A percentile compares a stretch with the other conserved stretches of the same genome.
Conservation (phyloP, 2,329 filamentous ascomycete genomes). For the Fusarium sp. region DNA sequence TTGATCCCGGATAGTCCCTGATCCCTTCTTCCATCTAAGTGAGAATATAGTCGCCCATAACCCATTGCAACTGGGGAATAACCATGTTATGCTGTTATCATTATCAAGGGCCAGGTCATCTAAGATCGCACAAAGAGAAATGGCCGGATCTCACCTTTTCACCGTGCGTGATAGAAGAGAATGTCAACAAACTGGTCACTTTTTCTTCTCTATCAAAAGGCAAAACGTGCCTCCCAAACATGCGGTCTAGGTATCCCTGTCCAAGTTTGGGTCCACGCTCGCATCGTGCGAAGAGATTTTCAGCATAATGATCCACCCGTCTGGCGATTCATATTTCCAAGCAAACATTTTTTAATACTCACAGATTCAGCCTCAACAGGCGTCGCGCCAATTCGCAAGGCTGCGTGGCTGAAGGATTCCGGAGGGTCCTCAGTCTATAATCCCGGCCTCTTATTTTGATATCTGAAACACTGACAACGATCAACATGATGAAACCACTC, state of each 20-base stretch:
- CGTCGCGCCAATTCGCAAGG: slow-evolving; percentile 40
- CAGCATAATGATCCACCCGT: slow-evolving; percentile 45
- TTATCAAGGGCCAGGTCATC: slow-evolving; percentile 22
- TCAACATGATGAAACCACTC: slow-evolving; percentile 22
- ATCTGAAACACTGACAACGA: slow-evolving; percentile 34
- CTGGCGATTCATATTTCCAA: slow-evolving; percentile 43
- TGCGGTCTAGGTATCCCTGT: slow-evolving; percentile 48
- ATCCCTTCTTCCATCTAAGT: slow-evolving; percentile 21
- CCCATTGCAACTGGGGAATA: slow-evolving; percentile 23
- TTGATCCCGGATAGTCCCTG: slow-evolving; percentile 33
- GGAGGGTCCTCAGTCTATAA: slow-evolving; percentile 18
- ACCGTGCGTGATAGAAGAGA: slow-evolving; percentile 20
- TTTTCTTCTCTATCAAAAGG: slow-evolving; percentile 20
- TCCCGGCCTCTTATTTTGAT: slow-evolving; percentile 33
- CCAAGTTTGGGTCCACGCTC: slow-evolving; percentile 31
- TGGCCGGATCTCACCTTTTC: slow-evolving; percentile 16
- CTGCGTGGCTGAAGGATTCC: slow-evolving; percentile 34
- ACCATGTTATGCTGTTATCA: slow-evolving; percentile 25
- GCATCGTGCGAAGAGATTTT: slow-evolving; percentile 43
- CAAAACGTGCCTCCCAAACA: slow-evolving; percentile 40
- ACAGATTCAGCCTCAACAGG: slow-evolving; percentile 25
- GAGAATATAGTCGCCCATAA: slow-evolving; percentile 36
- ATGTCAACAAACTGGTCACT: slow-evolving; percentile 1
- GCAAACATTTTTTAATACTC: slow-evolving; percentile 25
- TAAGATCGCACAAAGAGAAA: slow-evolving; percentile 29